Base-by-base conservation (phyloP, 1,284 basidiomycete genomes). In the Entoloma clypeatum region DNA sequence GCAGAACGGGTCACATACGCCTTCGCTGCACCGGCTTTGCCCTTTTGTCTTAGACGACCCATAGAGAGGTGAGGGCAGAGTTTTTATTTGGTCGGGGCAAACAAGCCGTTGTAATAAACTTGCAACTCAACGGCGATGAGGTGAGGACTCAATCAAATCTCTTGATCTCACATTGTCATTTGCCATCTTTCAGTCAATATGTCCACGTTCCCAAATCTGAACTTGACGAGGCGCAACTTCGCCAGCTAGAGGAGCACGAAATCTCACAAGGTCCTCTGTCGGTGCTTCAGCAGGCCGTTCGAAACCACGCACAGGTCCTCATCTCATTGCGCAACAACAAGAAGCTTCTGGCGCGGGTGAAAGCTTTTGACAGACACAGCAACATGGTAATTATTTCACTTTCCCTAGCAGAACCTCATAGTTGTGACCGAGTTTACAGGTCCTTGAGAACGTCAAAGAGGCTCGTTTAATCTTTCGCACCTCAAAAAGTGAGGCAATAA, bases 281-380 rank as follows among this genome's bases (percentile, higher is more conserved):
- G n/a, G 95, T 99, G 36, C 75, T 99, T 30, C 96, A 99, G 65
- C 92, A 96, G 65, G 91, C 93, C 25, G 96, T 99, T 51, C 81
- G 96, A 65, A 98, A 98, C 67, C 92, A 97, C 65, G 87, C 92
- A 6, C 96, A 99, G 71, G 90, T 99, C 54, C 81, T 99, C 49
- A 95, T 99, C 59, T 94, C 93, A 19, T 74, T 99, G 46, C 76
- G 96, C 57, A 99, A 99, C 74, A 97, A 99, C 77, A 97, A 96
- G 71, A 99, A 99, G 67, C 73, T 99, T 22, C 76, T 99, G 45
- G 96, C 92, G 28, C 81, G 95, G 44, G 95, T 99, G 45, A 99
- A 99, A 67, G 96, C 96, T 0, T 99, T 99, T 65, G 96, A 99
- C 67, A 77, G 96, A 59, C 96, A 99, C 67, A 90, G 89, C 54